Evolutionary conservation across 208 protist species (phyloP), one percentile per base, ranked within the genome.

Genomic region (Leishmania major): DNA sequence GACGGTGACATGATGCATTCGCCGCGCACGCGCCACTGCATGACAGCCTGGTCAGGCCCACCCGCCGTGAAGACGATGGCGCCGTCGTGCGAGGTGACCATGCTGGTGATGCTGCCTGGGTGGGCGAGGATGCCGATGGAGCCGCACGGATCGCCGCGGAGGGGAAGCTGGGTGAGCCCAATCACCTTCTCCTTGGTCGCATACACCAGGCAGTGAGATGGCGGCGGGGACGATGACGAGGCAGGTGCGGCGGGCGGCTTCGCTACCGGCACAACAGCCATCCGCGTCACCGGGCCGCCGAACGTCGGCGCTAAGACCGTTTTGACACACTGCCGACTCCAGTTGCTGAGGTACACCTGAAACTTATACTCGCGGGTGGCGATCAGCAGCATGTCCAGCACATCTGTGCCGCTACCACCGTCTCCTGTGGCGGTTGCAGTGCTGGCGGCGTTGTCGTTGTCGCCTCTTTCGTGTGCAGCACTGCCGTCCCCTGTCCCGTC

Each of bases 91-190:
- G 96, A 97, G n/a, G 88, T 78, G 43, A 89, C 87, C 81, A 93
- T 87, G 85, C 85, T 87, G 37, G 83, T 85, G 66, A 99, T 97
- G 67, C 88, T 77, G 45, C 92, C 91, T 11, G 97, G 95, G 85
- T 99, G 98, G 19, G 97, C 98, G 78, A 99, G 92, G n/a, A 99
- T 78, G 31, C 97, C 98, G 86, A 98, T 98, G 17, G 90, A 88
- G 55, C 92, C 92, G 66, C 94, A 91, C 57, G 96, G 98, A 81
- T 99, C 95, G 17, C 98, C 98, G 75, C 94, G 90, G 15, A 99
- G 86, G 7, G 98, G 98, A 17, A 99, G 86, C 86, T 96, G 89
- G 62, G 98, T 90, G 8, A 99, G 86, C 0, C 98, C 98, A 74
- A 99, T 92, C 6, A 99, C 96, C 71, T 95, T 95, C 74, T 98